A percentile compares a stretch with the other conserved stretches of the same genome.
phyloP scores from a whole-genome alignment of 164 flowering plant genomes.

The Umbellularia californica region DNA sequence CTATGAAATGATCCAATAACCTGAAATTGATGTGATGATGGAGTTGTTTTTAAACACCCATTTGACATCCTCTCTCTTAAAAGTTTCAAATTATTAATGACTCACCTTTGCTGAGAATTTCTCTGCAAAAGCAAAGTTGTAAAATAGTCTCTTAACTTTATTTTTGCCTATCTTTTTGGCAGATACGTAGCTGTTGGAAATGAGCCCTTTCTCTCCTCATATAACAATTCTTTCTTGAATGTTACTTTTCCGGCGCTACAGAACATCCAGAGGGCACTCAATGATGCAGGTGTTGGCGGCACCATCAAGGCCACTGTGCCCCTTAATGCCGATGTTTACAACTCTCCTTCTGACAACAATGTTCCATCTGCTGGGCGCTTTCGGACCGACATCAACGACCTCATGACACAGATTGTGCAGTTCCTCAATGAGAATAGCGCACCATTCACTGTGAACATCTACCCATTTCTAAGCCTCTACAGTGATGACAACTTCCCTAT shows the following conservation, averaged over 20 bases:
- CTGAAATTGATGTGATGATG: too few species aligned
- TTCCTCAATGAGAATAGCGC: slow-evolving; percentile 34
- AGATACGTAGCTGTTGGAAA: slow-evolving; percentile 47
- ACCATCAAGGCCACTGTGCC: slow-evolving; percentile 48
- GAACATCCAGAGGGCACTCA: slow-evolving; percentile 47
- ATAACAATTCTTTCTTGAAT: slow-evolving; percentile 31
- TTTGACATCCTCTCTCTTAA: too few species aligned
- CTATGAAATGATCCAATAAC: too few species aligned
- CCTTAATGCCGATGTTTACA: slow-evolving; percentile 48
- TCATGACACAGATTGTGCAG: slow-evolving; percentile 35
- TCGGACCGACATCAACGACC: slow-evolving; percentile 33
- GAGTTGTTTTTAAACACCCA: too few species aligned
- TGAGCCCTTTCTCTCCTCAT: slow-evolving; percentile 43
- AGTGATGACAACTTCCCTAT: slow-evolving; percentile 31
- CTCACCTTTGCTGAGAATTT: too few species aligned
- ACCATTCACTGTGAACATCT: slow-evolving; percentile 47
- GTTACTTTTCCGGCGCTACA: slow-evolving; percentile 41
- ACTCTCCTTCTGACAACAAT: slow-evolving; percentile 25
- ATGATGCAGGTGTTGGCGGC: slow-evolving; percentile 37
- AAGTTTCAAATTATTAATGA: too few species aligned
- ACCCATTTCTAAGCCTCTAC: slow-evolving; percentile 42
- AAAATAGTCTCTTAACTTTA: neutral
- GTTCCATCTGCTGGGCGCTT: slow-evolving; percentile 50
- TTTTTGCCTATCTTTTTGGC: slow-evolving; percentile 1
- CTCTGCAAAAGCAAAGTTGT: too few species aligned